phyloP scores from a whole-genome alignment of 768 basidiomycete genomes.

The Pulveroboletus frians region DNA sequence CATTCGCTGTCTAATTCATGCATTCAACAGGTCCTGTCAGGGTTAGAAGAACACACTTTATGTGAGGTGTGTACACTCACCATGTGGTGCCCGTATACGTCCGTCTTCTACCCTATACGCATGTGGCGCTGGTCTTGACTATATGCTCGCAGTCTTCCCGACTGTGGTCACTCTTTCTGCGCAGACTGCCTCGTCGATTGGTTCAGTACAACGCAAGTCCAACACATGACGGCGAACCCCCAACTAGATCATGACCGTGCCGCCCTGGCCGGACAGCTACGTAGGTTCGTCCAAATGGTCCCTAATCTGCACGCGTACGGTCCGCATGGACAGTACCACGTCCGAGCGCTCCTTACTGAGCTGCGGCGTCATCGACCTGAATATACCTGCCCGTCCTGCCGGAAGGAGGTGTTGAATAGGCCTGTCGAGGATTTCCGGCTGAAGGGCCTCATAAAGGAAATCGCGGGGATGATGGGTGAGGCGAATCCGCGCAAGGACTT shows the following conservation, averaged over 20 bases:
- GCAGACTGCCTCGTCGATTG: slow-evolving; percentile 53
- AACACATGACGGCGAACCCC: slow-evolving; percentile 47
- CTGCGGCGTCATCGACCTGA: slow-evolving; percentile 37
- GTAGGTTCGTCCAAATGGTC: slow-evolving; percentile 15
- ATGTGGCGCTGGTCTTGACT: not conserved
- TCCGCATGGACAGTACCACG: slow-evolving; percentile 13
- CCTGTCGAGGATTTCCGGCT: slow-evolving; percentile 60
- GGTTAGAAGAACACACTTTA: slow-evolving; percentile 48
- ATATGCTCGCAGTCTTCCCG: slow-evolving; percentile 41
- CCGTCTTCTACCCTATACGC: slow-evolving; percentile 23
- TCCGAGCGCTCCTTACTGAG: slow-evolving; percentile 17
- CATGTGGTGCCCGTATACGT: slow-evolving; percentile 69
- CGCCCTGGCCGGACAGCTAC: slow-evolving; percentile 14
- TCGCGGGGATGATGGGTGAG: slow-evolving; percentile 49
- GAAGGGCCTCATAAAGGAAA: slow-evolving; percentile 49
- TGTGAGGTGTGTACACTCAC: slow-evolving; percentile 63
- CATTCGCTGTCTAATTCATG: not conserved
- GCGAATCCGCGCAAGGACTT: slow-evolving; percentile 30
- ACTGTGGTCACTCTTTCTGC: slow-evolving; percentile 72
- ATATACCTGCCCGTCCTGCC: slow-evolving; percentile 68
- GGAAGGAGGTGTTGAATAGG: slow-evolving; percentile 41
- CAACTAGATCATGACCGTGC: slow-evolving; percentile 34
- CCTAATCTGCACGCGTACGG: slow-evolving; percentile 19
- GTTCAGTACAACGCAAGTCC: slow-evolving; percentile 44
- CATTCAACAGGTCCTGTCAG: slow-evolving; percentile 33